phyloP scores from a whole-genome alignment of 441 rosid species.

The Adansonia gregorii region DNA sequence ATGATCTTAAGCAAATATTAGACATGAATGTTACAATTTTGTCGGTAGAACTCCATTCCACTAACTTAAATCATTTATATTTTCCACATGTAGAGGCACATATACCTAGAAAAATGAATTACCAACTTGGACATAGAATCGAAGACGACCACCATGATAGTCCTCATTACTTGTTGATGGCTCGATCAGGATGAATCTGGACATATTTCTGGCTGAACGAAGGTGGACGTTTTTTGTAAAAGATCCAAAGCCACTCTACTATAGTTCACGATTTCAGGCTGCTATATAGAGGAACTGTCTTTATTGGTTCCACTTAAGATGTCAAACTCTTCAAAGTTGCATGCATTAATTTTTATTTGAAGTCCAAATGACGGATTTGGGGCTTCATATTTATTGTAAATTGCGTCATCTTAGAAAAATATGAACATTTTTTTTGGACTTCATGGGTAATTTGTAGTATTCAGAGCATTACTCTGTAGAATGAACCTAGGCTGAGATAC shows the following conservation, averaged over 20 bases:
- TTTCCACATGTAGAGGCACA: too few relatives aligned
- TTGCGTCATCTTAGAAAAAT: too few relatives aligned
- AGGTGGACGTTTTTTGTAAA: not conserved
- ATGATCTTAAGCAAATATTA: not conserved
- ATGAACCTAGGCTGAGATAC: not conserved
- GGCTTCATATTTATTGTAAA: not conserved
- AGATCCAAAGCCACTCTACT: not conserved
- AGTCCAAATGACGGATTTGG: not conserved
- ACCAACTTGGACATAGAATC: not conserved
- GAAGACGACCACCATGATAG: not conserved
- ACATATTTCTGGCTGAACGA: not conserved
- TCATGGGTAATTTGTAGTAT: too few relatives aligned
- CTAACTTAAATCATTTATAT: not conserved
- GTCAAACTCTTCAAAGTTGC: not conserved
- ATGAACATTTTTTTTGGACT: too few relatives aligned
- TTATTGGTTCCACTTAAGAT: not conserved
- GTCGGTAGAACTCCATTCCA: not conserved
- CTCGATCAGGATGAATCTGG: slow-evolving; percentile 2
- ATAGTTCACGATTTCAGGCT: not conserved
- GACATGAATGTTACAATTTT: not conserved
- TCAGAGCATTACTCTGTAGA: not conserved
- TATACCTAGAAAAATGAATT: not conserved
- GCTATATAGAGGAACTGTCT: not conserved
- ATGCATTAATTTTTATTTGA: too few relatives aligned
- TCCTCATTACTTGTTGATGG: not conserved